These are phyloP conservation scores for Magnaporthales sp. DNA, from an alignment of 2,329 filamentous ascomycete species.

Conservation along the genomic window DNA sequence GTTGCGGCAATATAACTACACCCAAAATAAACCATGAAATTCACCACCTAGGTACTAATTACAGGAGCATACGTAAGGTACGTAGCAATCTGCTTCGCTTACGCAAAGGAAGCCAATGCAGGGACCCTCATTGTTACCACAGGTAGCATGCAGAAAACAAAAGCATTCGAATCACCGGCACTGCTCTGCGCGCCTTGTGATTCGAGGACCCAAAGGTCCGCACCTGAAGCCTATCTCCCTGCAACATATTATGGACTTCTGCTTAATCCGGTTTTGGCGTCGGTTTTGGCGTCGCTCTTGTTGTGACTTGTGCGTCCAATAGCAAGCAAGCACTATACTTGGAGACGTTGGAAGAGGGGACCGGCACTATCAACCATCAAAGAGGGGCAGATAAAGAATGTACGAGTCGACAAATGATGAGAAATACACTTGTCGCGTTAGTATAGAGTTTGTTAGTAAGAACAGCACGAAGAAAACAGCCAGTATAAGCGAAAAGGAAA, in stretches of 20 bases:
- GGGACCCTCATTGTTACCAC: no score
- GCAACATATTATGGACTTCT: background rate
- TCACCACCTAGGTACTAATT: background rate
- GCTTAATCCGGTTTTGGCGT: background rate
- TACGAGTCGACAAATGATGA: background rate
- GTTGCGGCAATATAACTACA: no score
- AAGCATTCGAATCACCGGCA: background rate
- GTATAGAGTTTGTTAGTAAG: background rate
- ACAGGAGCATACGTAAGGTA: background rate
- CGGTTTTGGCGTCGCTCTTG: no score
- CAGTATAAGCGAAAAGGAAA: no score
- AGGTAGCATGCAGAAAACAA: background rate
- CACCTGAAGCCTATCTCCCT: background rate
- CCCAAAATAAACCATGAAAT: no score
- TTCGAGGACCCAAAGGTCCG: background rate
- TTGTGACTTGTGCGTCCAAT: background rate
- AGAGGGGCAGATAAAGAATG: background rate
- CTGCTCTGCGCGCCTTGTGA: background rate
- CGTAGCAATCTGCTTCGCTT: background rate
- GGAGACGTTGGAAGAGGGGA: no score
- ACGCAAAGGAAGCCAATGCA: background rate
- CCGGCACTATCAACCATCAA: background rate
- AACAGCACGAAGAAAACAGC: no score
- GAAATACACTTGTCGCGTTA: background rate
- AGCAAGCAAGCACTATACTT: no score